phyloP scores from a whole-genome alignment of 495 filamentous ascomycete species.

The Penicillium mononematosum region DNA sequence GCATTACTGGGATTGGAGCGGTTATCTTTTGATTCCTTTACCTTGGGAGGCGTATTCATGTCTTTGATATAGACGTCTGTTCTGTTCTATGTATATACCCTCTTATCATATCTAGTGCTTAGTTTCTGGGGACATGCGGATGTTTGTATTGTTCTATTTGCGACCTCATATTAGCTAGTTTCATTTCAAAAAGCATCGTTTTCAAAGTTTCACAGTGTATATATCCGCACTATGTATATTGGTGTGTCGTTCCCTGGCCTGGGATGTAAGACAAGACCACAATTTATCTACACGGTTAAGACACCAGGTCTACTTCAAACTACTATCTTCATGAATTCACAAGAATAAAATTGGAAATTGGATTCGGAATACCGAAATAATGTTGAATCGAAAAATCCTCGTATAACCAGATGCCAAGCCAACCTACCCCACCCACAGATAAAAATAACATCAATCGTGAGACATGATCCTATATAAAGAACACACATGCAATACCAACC shows the following conservation, averaged over 20 bases:
- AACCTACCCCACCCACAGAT: not conserved
- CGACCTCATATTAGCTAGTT: no score
- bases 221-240: not conserved
- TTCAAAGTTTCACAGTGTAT: not conserved
- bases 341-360: not conserved
- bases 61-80: not conserved
- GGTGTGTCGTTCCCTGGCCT: no score
- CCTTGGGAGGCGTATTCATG: not conserved
- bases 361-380: not conserved
- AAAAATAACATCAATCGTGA: conserved; percentile 9
- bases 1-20: not conserved
- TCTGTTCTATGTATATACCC: conserved; percentile 7
- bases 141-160: not conserved
- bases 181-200: not conserved
- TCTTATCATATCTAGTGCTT: not conserved
- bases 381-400: not conserved
- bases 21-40: not conserved
- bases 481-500: not conserved
- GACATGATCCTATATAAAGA: conserved; percentile 2
- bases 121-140: no score
- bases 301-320: not conserved
- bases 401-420: not conserved
- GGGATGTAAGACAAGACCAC: no score
- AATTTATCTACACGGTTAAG: no score
- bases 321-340: not conserved